Base-by-base conservation (phyloP, 495 filamentous ascomycete species). In the Penicillium herquei region DNA sequence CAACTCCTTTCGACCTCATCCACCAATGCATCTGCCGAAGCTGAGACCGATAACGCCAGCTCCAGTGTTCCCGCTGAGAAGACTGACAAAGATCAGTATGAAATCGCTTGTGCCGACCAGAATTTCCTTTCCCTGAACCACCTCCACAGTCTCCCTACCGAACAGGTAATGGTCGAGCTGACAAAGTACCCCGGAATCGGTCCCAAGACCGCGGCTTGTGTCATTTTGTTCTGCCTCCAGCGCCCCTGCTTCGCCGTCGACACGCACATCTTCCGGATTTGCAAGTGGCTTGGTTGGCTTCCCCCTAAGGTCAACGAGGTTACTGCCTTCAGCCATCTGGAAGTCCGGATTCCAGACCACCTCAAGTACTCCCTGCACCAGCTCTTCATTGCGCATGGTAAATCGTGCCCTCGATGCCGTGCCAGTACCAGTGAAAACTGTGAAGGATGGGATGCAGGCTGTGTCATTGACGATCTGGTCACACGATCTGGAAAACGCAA, bases 281-380 rank as follows among this genome's bases (percentile, higher is more conserved):
- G 84, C 63, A 86, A 84, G 52, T 96, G 91, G 86, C 82, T 98
- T 0, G 83, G 85, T 12, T 98, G 94, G 94, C 79, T 92, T 10
- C 87, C 87, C 0, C 52, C 62, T 0, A 55, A 57, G 7, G 83
- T 82, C 16, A 84, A 75, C 10, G 78, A 86, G 21, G 81, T 92
- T 44, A 83, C 84, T 13, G 85, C 89, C 0, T 96, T 89, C 68
- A 79, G 79, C 17, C 94, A 98, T 65, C 81, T 87, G 33, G 92
- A 98, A 39, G 84, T 88, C 14, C 79, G 81, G 7, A 84, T 97
- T 32, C 93, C 93, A 0, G 84, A 96, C 62, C 81, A 90, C 41
- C 72, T 95, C 18, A 98, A 98, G 69, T 98, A 97, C 59, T 78
- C 86, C 3, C 81, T 98, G 5, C 94, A 98, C 68, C 84, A 91